phyloP scores from a whole-genome alignment of 345 rosid species.

The Excoecaria cochinchinensis region DNA sequence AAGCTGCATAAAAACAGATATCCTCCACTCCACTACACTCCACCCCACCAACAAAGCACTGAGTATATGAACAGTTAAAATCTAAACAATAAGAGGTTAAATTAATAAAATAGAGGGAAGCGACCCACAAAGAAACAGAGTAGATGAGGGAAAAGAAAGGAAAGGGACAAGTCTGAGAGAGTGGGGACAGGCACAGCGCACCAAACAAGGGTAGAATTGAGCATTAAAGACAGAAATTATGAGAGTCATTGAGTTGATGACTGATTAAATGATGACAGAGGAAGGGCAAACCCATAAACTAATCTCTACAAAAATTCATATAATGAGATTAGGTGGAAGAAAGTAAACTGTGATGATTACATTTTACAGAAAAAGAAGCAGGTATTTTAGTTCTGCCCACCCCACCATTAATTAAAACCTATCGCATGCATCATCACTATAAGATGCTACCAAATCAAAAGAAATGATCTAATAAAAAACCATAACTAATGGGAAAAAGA shows the following conservation, averaged over 20 bases:
- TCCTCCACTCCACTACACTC: not conserved
- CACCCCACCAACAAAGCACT: not conserved
- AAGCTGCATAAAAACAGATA: not conserved
- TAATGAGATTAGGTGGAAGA: conserved; percentile 38
- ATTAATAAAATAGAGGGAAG: not conserved
- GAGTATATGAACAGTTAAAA: not conserved
- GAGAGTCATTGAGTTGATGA: conserved; percentile 23
- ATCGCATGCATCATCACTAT: conserved; percentile 7
- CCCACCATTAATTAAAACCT: not conserved
- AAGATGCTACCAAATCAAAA: not conserved
- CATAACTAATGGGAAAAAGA: not conserved
- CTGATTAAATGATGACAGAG: conserved; percentile 7
- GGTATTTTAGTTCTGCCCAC: conserved; percentile 10
- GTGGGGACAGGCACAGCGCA: conserved; percentile 47
- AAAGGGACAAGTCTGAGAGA: conserved; percentile 17
- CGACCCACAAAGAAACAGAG: conserved; percentile 15
- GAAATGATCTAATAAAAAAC: not conserved
- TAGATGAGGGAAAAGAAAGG: conserved; percentile 7
- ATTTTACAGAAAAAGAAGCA: conserved; percentile 5
- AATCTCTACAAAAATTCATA: not conserved
- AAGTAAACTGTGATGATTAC: conserved; percentile 38
- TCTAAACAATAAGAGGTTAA: not conserved
- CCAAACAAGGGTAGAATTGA: conserved; percentile 38
- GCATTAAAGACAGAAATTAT: conserved; percentile 38
- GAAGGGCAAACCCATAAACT: not conserved